phyloP scores from a whole-genome alignment of 1,284 basidiomycete genomes.

The Cryptococcus neoformans region DNA sequence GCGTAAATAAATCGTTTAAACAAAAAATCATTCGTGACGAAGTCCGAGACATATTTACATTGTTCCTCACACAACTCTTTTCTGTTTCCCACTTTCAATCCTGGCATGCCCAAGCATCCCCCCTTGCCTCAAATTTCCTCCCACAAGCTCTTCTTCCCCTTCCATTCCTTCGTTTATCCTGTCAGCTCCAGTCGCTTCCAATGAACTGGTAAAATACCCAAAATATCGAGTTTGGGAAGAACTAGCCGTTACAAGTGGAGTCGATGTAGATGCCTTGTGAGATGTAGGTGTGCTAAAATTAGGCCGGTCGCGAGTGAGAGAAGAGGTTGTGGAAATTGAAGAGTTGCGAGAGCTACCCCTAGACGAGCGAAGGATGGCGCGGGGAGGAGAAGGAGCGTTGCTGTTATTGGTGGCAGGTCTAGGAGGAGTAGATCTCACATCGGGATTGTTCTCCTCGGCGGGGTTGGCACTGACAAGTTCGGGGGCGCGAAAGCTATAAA shows the following conservation, averaged over 20 bases:
- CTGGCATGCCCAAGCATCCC: conserved; percentile 5
- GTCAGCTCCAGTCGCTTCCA: conserved; percentile 4
- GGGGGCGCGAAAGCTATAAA: conserved; percentile 18
- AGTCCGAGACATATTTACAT: too few relatives aligned
- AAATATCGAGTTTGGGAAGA: conserved; percentile 11
- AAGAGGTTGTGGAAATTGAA: conserved; percentile 13
- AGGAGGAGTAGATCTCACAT: neutral
- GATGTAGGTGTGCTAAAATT: neutral
- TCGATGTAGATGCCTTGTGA: neutral
- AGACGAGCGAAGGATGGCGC: conserved; percentile 14
- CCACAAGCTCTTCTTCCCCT: conserved; percentile 16
- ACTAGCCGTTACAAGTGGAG: neutral
- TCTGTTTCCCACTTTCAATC: neutral
- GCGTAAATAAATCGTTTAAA: too few relatives aligned
- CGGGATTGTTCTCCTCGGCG: too few relatives aligned
- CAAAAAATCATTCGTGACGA: too few relatives aligned
- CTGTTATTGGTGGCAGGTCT: neutral
- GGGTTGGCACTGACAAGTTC: neutral
- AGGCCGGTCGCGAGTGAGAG: neutral
- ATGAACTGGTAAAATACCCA: conserved; percentile 15
- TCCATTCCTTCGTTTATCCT: conserved; percentile 2
- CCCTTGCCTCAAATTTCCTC: conserved; percentile 14
- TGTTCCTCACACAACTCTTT: neutral
- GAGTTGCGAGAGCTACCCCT: neutral
- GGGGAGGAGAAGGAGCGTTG: conserved; percentile 9